Evolutionary conservation across 768 basidiomycete species (phyloP).

Genomic region (Rhodotorula kratochvilovae): DNA sequence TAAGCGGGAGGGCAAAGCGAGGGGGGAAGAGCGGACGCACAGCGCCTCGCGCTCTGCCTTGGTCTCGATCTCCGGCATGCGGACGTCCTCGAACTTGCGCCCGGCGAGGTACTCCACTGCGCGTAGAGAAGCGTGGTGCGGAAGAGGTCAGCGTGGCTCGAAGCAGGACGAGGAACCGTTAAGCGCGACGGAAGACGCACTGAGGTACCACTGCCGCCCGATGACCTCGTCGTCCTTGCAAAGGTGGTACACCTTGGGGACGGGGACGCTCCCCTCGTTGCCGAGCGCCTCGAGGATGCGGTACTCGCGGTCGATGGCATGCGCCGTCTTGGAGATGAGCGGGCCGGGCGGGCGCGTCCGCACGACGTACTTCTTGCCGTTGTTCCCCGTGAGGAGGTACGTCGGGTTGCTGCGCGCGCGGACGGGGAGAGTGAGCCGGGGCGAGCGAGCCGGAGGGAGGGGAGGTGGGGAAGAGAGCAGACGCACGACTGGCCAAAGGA

Average conservation of each 20-base stretch:
- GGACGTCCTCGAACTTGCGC: constrained; percentile 80
- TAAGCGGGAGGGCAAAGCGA: neutral
- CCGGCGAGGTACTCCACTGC: constrained; percentile 84
- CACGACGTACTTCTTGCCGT: constrained; percentile 71
- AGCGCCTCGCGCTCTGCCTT: constrained; percentile 64
- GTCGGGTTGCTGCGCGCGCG: constrained; percentile 64
- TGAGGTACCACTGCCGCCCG: constrained; percentile 89
- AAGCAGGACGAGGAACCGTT: neutral
- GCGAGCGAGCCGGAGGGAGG: neutral
- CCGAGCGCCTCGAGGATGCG: constrained; percentile 71
- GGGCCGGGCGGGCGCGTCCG: constrained; percentile 88
- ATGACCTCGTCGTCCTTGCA: constrained; percentile 69
- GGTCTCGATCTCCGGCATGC: constrained; percentile 63
- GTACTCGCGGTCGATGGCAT: constrained; percentile 93
- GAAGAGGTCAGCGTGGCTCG: neutral
- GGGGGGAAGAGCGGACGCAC: constrained; percentile 50
- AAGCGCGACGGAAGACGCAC: neutral
- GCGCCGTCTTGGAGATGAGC: constrained; percentile 82
- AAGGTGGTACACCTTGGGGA: constrained; percentile 75
- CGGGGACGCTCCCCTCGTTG: constrained; percentile 72
- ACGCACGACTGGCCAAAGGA: constrained; percentile 54
- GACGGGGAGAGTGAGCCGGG: constrained; percentile 54
- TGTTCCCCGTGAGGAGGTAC: constrained; percentile 79
- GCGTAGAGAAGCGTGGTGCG: too few species aligned
- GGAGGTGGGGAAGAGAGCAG: neutral